phyloP scores from a whole-genome alignment of 352 stramenopile genomes.

The Discostella stelligera region DNA sequence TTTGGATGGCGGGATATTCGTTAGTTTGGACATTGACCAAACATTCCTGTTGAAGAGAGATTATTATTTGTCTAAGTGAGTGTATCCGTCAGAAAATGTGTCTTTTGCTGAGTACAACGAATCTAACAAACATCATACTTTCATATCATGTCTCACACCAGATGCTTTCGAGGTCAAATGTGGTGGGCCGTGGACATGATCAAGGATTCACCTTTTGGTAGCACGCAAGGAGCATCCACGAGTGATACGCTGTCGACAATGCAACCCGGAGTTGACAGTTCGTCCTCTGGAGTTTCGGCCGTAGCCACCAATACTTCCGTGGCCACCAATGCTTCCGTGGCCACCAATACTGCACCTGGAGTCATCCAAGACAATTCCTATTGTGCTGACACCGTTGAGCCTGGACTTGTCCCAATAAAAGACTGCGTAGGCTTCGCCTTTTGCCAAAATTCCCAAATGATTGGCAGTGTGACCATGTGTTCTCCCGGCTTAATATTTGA shows the following conservation, averaged over 20 bases:
- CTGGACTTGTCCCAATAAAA: constrained; percentile 27
- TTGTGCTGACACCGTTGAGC: constrained; percentile 22
- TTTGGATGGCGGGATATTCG: constrained; percentile 27
- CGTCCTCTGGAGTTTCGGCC: not conserved
- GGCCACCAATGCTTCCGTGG: not conserved
- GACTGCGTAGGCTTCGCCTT: constrained; percentile 47
- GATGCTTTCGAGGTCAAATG: constrained; percentile 55
- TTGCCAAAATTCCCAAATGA: constrained; percentile 38
- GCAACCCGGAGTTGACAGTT: not conserved
- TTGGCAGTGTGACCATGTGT: constrained; percentile 30
- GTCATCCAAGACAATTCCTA: constrained; percentile 36
- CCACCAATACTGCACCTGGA: constrained; percentile 20
- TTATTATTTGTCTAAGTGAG: constrained; percentile 50
- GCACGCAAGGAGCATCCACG: constrained; percentile 1
- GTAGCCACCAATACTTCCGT: not conserved
- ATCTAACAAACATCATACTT: too few relatives aligned
- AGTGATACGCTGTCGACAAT: too few relatives aligned
- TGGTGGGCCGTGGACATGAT: constrained; percentile 60
- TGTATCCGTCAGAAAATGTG: constrained; percentile 2
- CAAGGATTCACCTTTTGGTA: constrained; percentile 32
- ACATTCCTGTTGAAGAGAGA: constrained; percentile 41
- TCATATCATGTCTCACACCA: constrained; percentile 5
- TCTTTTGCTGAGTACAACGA: too few relatives aligned
- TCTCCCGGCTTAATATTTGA: constrained; percentile 34
- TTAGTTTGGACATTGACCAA: constrained; percentile 42